Base-by-base conservation (phyloP, 2,329 filamentous ascomycete genomes). In the Karstenula rhodostoma region DNA sequence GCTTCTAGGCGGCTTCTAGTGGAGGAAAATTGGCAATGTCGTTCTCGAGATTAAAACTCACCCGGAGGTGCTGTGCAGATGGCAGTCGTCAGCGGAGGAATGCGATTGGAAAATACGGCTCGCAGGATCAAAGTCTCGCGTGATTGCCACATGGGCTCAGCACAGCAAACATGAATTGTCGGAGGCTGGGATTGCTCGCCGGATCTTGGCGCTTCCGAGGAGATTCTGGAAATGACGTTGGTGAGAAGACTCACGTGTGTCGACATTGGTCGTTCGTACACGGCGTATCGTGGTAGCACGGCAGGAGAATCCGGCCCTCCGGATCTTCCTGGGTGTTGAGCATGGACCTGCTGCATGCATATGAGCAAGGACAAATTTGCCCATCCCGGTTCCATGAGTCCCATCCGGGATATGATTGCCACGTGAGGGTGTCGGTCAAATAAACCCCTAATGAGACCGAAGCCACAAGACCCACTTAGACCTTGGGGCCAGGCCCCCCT, bases 381-480 rank as follows among this genome's bases (percentile, higher is more conserved):
- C 56, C 47, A 56, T 56, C 58, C 51, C 44, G 58, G 64, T 63
- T 63, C 42, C 46, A 37, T 2, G 55, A 40, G 56, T 44, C 54
- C 48, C 58, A 58, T 60, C 58, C 56, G 60, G 67, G 63, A 54
- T 51, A 44, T 59, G 56, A 44, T 61, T 55, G 69, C 73, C 73
- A 77, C 74, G 73, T 75, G 73, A 75, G 67, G 40, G 51, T 42
- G 48, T 72, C 73, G 72, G 73, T 62, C 64, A 58, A 58, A 70
- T 64, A 66, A 59, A 57, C 57, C 27, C 46, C 54, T 51, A 62
- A 63, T 70, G 56, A 56, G 59, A 63, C 74, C 74, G 72, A 74
- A 70, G 72, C 72, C 72, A 75, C 68, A 65, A 56, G 60, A 59
- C 62, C 67, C 59, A 64, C 61, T 61, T 65, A 27, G 60, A 51